Conservation (phyloP, 2,329 filamentous ascomycete species). For the Aspergillus proliferans region DNA sequence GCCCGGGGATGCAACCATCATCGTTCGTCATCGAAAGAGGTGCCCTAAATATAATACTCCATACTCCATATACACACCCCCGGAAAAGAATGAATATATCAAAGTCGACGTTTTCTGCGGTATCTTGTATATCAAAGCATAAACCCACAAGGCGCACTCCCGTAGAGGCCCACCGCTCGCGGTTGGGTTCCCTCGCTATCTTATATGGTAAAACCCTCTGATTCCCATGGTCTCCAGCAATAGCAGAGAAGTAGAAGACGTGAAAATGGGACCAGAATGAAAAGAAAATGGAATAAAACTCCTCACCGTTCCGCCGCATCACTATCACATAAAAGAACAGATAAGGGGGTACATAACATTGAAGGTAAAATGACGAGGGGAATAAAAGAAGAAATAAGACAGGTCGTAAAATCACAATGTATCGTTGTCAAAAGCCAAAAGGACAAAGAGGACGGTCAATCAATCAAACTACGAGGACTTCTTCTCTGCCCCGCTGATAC, state of each 20-base stretch:
- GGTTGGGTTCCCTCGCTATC: constrained; percentile 12
- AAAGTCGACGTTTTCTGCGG: constrained; percentile 29
- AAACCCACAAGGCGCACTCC: constrained; percentile 23
- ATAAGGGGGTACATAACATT: constrained; percentile 10
- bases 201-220: constrained; percentile 7
- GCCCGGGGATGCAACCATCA: background rate
- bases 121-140: constrained; percentile 28
- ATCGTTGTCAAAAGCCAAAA: constrained; percentile 12
- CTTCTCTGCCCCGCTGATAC: constrained; percentile 14
- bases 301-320: background rate
- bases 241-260: background rate
- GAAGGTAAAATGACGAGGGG: constrained; percentile 7
- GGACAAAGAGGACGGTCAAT: constrained; percentile 8
- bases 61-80: no score
- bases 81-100: constrained; percentile 18
- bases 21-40: no score
- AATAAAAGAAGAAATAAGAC: constrained; percentile 6
- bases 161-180: constrained; percentile 17
- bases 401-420: constrained; percentile 3
- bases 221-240: constrained; percentile 3
- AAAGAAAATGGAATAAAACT: constrained; percentile 8
- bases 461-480: constrained; percentile 19
- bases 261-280: constrained; percentile 7
- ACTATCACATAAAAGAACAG: constrained; percentile 8
- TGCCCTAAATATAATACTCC: background rate